Percentiles rank a stretch among this genome's conserved stretches.
phyloP scores from a whole-genome alignment of 129 eudicot species.

The Calendula officinalis region DNA sequence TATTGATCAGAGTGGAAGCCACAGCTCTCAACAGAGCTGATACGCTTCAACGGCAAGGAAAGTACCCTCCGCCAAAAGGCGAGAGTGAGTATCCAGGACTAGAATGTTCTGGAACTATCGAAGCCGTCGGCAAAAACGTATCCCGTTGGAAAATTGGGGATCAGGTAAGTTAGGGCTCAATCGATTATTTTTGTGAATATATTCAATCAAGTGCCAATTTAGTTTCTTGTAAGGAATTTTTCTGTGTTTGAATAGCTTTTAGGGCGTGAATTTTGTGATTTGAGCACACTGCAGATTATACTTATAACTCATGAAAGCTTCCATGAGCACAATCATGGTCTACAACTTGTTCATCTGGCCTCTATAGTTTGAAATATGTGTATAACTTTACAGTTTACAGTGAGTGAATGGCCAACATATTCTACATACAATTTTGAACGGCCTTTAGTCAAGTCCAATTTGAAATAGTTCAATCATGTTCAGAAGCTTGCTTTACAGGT shows the following conservation, averaged over 20 bases:
- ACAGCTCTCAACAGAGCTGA: slow-evolving; percentile 93
- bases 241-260: background rate
- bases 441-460: too few relatives aligned
- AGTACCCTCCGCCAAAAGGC: slow-evolving; percentile 71
- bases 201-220: background rate
- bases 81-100: slow-evolving; percentile 75
- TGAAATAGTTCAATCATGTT: too few relatives aligned
- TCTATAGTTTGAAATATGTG: too few relatives aligned
- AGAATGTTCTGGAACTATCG: slow-evolving; percentile 85
- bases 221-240: background rate
- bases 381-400: background rate
- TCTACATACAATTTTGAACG: too few relatives aligned
- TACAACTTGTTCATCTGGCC: too few relatives aligned
- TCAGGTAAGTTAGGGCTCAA: too few relatives aligned
- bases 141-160: slow-evolving; percentile 71
- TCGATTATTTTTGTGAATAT: background rate
- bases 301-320: background rate
- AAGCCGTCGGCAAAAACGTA: slow-evolving; percentile 58
- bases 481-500: too few relatives aligned
- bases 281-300: too few relatives aligned
- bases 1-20: slow-evolving; percentile 71
- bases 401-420: background rate
- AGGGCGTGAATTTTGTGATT: slow-evolving; percentile 12
- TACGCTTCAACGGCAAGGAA: slow-evolving; percentile 80
- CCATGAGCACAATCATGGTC: background rate